Conservation (phyloP, 306 rosid species). For the Cucurbita pepo region DNA sequence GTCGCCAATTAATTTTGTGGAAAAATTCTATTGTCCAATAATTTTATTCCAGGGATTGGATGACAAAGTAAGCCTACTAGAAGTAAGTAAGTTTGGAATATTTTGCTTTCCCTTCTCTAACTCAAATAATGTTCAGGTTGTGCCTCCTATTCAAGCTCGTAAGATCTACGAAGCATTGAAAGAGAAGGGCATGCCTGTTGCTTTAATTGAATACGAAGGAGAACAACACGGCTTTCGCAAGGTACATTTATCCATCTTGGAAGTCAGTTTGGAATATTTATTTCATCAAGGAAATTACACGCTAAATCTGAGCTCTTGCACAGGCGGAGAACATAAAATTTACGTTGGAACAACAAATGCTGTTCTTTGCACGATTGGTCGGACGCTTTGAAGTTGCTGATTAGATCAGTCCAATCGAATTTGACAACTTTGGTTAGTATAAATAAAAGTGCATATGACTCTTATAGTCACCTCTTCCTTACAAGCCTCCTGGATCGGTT, state of each 20-base stretch:
- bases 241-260: conserved; percentile 18
- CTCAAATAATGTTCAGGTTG: conserved; percentile 37
- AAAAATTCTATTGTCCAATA: conserved; percentile 69
- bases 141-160: conserved; percentile 72
- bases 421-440: conserved; percentile 39
- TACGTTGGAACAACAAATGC: conserved; percentile 90
- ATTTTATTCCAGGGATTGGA: conserved; percentile 87
- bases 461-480: neutral
- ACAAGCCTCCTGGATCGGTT: neutral
- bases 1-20: conserved; percentile 69
- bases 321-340: conserved; percentile 91
- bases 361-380: conserved; percentile 75
- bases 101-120: neutral
- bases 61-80: conserved; percentile 46
- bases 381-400: conserved; percentile 75
- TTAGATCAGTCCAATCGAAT: conserved; percentile 51
- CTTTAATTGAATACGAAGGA: conserved; percentile 80
- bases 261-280: neutral
- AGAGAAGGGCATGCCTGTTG: conserved; percentile 76
- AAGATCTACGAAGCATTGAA: conserved; percentile 61
- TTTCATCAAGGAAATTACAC: neutral
- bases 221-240: conserved; percentile 95
- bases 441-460: too few relatives aligned
- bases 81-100: too few relatives aligned
- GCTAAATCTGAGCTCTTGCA: neutral